These are phyloP conservation scores for Wickerhamiella occidentalis DNA, from an alignment of 805 yeast genomes.

Conservation along the genomic window DNA sequence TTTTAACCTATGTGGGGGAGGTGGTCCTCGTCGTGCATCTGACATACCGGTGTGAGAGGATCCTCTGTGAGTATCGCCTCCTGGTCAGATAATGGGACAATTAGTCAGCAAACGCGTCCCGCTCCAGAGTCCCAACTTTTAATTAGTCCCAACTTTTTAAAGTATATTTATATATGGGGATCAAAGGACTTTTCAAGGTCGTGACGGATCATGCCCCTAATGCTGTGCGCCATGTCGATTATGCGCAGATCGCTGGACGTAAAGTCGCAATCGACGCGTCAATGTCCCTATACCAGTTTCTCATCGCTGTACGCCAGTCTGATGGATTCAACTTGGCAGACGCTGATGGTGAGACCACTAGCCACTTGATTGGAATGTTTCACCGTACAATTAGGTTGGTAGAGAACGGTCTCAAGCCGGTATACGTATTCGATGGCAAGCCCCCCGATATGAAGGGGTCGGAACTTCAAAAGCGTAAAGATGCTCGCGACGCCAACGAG, in stretches of 20 bases:
- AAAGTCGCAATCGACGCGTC: conserved; percentile 89
- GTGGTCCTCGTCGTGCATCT: background rate
- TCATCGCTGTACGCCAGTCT: conserved; percentile 91
- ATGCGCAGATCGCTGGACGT: conserved; percentile 79
- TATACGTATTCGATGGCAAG: conserved; percentile 93
- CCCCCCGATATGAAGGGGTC: conserved; percentile 93
- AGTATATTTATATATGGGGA: conserved; percentile 23
- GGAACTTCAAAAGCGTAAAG: conserved; percentile 75
- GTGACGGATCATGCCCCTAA: conserved; percentile 81
- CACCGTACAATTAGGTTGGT: conserved; percentile 84
- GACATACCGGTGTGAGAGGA: background rate
- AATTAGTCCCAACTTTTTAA: background rate
- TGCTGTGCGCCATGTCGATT: conserved; percentile 64
- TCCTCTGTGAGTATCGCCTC: no score
- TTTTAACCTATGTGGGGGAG: conserved; percentile 1
- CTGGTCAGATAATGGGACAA: background rate
- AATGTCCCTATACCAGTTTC: conserved; percentile 90
- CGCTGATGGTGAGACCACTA: conserved; percentile 78
- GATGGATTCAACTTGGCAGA: conserved; percentile 90
- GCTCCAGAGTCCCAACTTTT: background rate
- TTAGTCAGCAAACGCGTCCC: background rate
- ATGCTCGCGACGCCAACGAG: conserved; percentile 45
- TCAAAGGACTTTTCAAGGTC: conserved; percentile 59
- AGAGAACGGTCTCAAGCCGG: conserved; percentile 89
- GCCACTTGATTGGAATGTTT: conserved; percentile 93